These are phyloP conservation scores for Podila horticola DNA, from an alignment of 192 early-diverging fungal species.

Conservation along the genomic window DNA sequence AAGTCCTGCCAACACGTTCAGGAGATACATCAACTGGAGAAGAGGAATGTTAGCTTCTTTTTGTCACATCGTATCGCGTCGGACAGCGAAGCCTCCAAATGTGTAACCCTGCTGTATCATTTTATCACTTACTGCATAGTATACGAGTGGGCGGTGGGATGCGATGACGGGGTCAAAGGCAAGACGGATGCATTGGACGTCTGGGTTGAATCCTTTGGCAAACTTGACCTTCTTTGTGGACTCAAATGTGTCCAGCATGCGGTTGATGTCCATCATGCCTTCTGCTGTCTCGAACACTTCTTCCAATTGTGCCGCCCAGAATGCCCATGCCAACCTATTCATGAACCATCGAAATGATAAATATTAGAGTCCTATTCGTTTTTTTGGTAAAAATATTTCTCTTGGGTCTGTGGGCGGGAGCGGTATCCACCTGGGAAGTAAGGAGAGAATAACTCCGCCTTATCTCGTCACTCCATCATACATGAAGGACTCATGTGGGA, in stretches of 20 bases:
- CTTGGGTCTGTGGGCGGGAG: too few relatives aligned
- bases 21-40: constrained; percentile 11
- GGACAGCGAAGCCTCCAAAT: constrained; percentile 3
- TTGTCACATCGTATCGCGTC: neutral
- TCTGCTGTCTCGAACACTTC: constrained; percentile 23
- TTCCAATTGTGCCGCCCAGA: constrained; percentile 53
- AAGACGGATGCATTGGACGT: constrained; percentile 64
- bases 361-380: too few relatives aligned
- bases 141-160: constrained; percentile 62
- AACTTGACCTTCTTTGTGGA: constrained; percentile 50
- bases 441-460: too few relatives aligned
- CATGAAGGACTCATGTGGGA: neutral
- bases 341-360: neutral
- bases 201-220: constrained; percentile 48
- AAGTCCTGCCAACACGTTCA: constrained; percentile 9
- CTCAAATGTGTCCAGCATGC: constrained; percentile 49
- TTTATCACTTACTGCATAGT: constrained; percentile 53
- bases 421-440: too few relatives aligned
- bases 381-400: too few relatives aligned
- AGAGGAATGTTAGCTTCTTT: neutral
- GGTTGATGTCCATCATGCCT: constrained; percentile 45
- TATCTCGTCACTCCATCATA: neutral
- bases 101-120: constrained; percentile 12
- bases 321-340: constrained; percentile 63
- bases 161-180: constrained; percentile 63